Conservation (phyloP, 805 yeast species). For the Metschnikowia continentalis region DNA sequence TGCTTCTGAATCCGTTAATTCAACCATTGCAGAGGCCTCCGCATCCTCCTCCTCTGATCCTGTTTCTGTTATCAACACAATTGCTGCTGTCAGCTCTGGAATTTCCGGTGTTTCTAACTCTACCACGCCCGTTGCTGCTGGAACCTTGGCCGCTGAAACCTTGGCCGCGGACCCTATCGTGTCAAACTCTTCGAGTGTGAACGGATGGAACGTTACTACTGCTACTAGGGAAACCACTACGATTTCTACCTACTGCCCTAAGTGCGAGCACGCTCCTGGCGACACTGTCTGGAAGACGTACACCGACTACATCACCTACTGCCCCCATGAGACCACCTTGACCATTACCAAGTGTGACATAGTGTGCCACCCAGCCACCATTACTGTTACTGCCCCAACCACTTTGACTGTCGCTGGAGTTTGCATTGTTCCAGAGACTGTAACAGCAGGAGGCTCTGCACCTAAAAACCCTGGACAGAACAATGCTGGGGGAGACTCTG, state of each 20-base stretch:
- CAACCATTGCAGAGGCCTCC: no score
- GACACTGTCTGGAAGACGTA: slow-evolving; percentile 14
- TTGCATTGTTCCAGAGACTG: slow-evolving; percentile 18
- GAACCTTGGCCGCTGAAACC: no score
- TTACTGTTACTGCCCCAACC: slow-evolving; percentile 20
- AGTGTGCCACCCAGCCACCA: slow-evolving; percentile 24
- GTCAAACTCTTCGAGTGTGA: no score
- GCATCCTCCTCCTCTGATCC: background rate
- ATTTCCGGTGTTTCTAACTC: no score
- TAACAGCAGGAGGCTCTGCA: no score
- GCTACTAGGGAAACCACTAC: background rate
- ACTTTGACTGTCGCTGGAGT: slow-evolving; percentile 31
- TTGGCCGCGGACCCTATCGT: no score
- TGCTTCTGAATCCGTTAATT: no score
- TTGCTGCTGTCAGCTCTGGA: no score
- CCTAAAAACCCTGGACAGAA: no score
- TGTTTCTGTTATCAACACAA: no score
- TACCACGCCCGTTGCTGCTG: no score
- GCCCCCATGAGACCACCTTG: slow-evolving; percentile 30
- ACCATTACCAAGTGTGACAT: slow-evolving; percentile 29
- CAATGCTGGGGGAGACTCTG: no score
- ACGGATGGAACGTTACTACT: background rate
- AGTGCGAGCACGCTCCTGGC: background rate
- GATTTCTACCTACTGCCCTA: background rate
- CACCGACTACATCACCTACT: slow-evolving; percentile 34